These are phyloP conservation scores for Pseudogymnoascus sp. DNA, from an alignment of 2,329 filamentous ascomycete species.

Conservation along the genomic window DNA sequence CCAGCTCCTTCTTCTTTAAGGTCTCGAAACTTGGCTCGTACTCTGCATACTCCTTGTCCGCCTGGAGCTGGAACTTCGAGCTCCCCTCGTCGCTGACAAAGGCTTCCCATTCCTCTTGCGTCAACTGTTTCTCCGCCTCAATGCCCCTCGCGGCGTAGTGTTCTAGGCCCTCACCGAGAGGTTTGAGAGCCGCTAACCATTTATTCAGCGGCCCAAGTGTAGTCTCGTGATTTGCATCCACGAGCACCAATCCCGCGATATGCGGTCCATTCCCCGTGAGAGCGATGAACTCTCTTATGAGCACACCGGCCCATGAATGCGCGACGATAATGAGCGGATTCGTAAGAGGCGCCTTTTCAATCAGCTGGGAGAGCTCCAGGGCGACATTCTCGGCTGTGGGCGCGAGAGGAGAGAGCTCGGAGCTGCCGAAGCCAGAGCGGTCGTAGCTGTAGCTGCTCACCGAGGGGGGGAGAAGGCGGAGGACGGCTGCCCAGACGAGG, in stretches of 20 bases:
- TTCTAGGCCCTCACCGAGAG: background rate
- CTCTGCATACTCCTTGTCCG: slow-evolving; percentile 9
- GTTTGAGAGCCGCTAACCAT: background rate
- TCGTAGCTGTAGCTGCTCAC: slow-evolving; percentile 15
- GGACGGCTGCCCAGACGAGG: slow-evolving; percentile 14
- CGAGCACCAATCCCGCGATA: slow-evolving; percentile 18
- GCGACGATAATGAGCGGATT: slow-evolving; percentile 16
- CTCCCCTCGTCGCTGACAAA: slow-evolving; percentile 6
- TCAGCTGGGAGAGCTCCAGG: slow-evolving; percentile 13
- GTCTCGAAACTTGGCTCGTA: slow-evolving; percentile 7
- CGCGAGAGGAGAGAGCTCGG: slow-evolving; percentile 9
- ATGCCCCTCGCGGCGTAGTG: background rate
- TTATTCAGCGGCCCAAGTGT: background rate
- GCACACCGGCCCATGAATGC: slow-evolving; percentile 18
- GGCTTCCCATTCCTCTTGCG: slow-evolving; percentile 12
- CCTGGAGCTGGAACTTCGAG: background rate
- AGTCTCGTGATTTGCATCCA: slow-evolving; percentile 17
- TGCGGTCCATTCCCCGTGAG: slow-evolving; percentile 1
- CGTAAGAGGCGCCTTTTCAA: slow-evolving; percentile 11
- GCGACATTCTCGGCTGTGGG: slow-evolving; percentile 15
- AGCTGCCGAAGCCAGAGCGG: slow-evolving; percentile 15
- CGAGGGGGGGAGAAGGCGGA: slow-evolving; percentile 4
- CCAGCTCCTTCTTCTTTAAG: background rate
- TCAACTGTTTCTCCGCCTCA: slow-evolving; percentile 12
- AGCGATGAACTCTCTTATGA: slow-evolving; percentile 13